phyloP scores from a whole-genome alignment of 1,139 yeast species.

The Petasospora rhodanensis region DNA sequence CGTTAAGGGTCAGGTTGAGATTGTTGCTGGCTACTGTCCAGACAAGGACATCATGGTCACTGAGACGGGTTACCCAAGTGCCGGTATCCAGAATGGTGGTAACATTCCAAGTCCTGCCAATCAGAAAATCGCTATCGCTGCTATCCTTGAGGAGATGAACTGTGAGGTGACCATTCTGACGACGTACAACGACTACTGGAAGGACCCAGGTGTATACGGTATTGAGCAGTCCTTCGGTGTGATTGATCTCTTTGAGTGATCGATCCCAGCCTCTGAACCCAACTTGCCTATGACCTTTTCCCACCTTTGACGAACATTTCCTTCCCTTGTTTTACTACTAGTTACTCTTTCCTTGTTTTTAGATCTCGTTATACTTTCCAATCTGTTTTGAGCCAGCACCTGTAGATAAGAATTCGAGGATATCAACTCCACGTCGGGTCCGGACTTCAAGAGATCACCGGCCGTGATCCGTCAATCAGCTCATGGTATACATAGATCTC shows the following conservation, averaged over 20 bases:
- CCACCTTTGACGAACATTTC: too few relatives aligned
- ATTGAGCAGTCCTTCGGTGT: conserved; percentile 87
- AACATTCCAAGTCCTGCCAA: conserved; percentile 69
- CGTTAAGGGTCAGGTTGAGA: conserved; percentile 53
- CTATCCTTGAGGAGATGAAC: conserved; percentile 49
- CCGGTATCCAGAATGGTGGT: conserved; percentile 64
- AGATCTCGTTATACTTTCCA: too few relatives aligned
- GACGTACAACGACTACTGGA: conserved; percentile 81
- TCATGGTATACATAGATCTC: too few relatives aligned
- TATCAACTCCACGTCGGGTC: too few relatives aligned
- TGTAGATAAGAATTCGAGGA: too few relatives aligned
- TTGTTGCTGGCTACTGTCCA: conserved; percentile 47
- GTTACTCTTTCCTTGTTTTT: too few relatives aligned
- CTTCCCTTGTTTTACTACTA: too few relatives aligned
- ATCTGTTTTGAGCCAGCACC: too few relatives aligned
- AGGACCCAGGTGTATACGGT: conserved; percentile 75
- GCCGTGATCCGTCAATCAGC: too few relatives aligned
- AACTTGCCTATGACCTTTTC: not conserved
- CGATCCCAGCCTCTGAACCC: too few relatives aligned
- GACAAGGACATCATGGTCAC: conserved; percentile 51
- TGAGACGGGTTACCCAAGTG: conserved; percentile 88
- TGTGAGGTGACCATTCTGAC: conserved; percentile 69
- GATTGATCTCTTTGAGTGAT: conserved; percentile 26
- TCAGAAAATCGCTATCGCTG: conserved; percentile 63
- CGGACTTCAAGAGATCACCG: too few relatives aligned